Conservation (phyloP, 2,329 filamentous ascomycete genomes). For the Penicillium corylophilum region DNA sequence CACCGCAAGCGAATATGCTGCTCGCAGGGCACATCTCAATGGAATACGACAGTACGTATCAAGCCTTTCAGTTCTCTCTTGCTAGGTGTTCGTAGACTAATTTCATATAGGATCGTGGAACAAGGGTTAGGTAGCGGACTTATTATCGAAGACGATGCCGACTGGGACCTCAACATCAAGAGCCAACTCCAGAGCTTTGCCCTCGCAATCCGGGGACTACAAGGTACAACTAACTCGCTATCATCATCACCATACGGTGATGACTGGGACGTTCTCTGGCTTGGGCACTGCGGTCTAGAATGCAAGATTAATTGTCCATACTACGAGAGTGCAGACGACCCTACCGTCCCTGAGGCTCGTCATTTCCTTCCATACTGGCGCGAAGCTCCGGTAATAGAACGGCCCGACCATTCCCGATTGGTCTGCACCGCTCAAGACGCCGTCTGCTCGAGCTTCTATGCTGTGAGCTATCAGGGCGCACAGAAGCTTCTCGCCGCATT, state of each 20-base stretch:
- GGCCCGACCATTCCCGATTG: constrained; percentile 15
- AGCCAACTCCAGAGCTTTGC: constrained; percentile 47
- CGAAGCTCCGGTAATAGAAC: constrained; percentile 12
- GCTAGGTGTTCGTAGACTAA: background rate
- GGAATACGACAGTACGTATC: constrained; percentile 16
- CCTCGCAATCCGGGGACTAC: constrained; percentile 30
- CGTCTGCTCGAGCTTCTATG: constrained; percentile 21
- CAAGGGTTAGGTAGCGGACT: constrained; percentile 15
- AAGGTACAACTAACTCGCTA: constrained; percentile 25
- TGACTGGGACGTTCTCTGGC: constrained; percentile 31
- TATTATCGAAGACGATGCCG: constrained; percentile 55
- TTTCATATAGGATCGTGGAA: constrained; percentile 11
- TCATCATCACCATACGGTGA: constrained; percentile 50
- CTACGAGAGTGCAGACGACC: constrained; percentile 14
- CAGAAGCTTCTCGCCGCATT: constrained; percentile 20
- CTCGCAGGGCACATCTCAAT: constrained; percentile 22
- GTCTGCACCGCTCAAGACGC: constrained; percentile 14
- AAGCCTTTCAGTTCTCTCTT: too few relatives aligned
- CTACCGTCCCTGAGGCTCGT: constrained; percentile 14
- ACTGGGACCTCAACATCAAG: constrained; percentile 57
- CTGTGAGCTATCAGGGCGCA: constrained; percentile 21
- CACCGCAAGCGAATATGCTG: constrained; percentile 16
- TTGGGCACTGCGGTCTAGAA: constrained; percentile 25
- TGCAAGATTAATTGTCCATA: constrained; percentile 13
- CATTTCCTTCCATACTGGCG: constrained; percentile 25